phyloP scores from a whole-genome alignment of 202 grass and related monocot genomes.

The Schoenoplectus tabernaemontani region DNA sequence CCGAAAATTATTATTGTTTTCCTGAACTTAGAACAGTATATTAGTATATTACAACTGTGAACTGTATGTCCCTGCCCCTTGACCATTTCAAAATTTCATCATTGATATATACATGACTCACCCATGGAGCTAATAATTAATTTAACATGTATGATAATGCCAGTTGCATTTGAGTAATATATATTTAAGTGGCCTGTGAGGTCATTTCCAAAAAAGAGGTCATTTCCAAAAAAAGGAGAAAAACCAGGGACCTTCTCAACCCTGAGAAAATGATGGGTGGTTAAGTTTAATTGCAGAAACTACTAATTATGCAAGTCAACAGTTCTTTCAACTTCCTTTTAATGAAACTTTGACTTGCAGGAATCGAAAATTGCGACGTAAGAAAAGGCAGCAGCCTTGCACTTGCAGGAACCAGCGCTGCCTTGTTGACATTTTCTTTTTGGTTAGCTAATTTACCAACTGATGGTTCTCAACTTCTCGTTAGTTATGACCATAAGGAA shows the following conservation, averaged over 20 bases:
- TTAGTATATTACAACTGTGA: no score
- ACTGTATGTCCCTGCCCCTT: no score
- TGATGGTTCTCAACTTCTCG: not conserved
- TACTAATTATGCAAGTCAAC: not conserved
- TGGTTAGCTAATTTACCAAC: not conserved
- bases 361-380: not conserved
- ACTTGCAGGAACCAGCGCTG: not conserved
- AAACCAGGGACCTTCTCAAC: not conserved
- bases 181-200: not conserved
- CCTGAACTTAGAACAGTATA: no score
- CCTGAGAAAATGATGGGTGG: not conserved
- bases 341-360: not conserved
- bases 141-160: not conserved
- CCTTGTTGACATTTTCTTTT: not conserved
- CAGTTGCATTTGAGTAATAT: not conserved
- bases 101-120: no score
- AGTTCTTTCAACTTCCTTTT: not conserved
- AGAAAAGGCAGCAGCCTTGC: not conserved
- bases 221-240: not conserved
- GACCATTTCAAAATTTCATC: no score
- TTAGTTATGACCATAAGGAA: not conserved
- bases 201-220: not conserved
- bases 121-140: no score
- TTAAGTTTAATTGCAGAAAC: not conserved
- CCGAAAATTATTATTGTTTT: no score